Evolutionary conservation across 495 filamentous ascomycete genomes (phyloP).

Genomic region (Thermochaetoides thermophila): DNA sequence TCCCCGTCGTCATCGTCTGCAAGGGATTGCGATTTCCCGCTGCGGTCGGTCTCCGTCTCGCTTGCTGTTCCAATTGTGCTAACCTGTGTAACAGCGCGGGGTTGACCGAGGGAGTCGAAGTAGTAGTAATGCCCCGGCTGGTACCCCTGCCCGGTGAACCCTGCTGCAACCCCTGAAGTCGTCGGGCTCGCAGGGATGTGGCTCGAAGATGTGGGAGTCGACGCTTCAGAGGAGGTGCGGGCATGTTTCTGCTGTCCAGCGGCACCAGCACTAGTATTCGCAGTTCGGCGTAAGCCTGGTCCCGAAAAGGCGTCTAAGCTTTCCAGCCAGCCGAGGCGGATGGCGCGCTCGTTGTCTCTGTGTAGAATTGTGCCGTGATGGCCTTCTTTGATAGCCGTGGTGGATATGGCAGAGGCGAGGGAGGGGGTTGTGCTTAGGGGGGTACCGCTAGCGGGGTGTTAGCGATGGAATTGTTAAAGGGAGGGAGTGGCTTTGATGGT

Average conservation of each 20-base stretch:
- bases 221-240: too few relatives aligned
- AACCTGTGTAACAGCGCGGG: slow-evolving; percentile 43
- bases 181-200: slow-evolving; percentile 9
- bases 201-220: slow-evolving; percentile 17
- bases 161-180: not conserved
- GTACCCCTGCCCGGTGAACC: slow-evolving; percentile 11
- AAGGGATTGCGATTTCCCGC: slow-evolving; percentile 38
- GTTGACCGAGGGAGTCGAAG: slow-evolving; percentile 54
- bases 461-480: too few relatives aligned
- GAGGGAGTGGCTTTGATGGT: not conserved
- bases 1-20: slow-evolving; percentile 33
- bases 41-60: slow-evolving; percentile 50
- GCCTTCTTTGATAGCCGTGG: slow-evolving; percentile 87
- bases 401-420: slow-evolving; percentile 72
- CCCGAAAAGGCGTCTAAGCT: too few relatives aligned
- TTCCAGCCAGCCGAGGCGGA: slow-evolving; percentile 81
- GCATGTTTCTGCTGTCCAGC: too few relatives aligned
- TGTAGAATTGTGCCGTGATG: slow-evolving; percentile 51
- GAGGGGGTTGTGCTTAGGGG: slow-evolving; percentile 78
- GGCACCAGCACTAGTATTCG: too few relatives aligned
- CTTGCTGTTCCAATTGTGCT: slow-evolving; percentile 81
- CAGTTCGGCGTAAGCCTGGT: too few relatives aligned
- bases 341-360: slow-evolving; percentile 62
- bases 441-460: slow-evolving; percentile 52
- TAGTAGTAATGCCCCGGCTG: too few relatives aligned